Evolutionary conservation across 163 green algal genomes (phyloP), one percentile per base, ranked within the genome.

Genomic region (Chlamydomonas reinhardtii): DNA sequence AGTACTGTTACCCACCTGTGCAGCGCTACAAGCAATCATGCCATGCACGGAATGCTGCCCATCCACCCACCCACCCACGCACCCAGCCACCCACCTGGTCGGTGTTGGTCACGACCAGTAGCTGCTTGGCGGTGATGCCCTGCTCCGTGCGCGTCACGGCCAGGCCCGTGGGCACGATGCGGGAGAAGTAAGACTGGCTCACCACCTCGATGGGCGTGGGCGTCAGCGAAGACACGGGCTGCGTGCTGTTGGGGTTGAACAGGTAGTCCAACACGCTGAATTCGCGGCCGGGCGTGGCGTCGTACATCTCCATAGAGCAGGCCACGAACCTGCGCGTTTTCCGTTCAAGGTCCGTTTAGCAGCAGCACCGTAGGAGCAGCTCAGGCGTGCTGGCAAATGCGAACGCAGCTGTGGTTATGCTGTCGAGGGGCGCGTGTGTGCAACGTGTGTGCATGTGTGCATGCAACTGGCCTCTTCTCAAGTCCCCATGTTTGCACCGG

Each of bases 101-200:
- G 11, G 87, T 90, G 31, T 86, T 59, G 0, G 95, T 98, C 27
- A 91, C 91, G 29, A 99, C 39, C 22, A 99, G 92, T 54, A 99
- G 73, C 68, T 97, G 91, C 90, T 97, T 97, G 43, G 90, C 91
- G 35, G 96, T 99, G 92, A 98, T 97, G 73, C 97, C 97, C n/a
- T 91, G 84, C 25, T 81, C 69, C 17, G 96, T 98, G 43, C 83
- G 64, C 0, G 95, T 99, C 16, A 95, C 92, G 4, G 75, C 83
- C n/a, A 43, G 72, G 17, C 61, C 82, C 0, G 19, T 61, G 20
- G 71, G 82, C 20, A 77, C 52, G 61, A 75, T 17, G 20, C 61
- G 72, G 15, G 74, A 75, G 37, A 88, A 92, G 59, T 77, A 86
- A 0, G 74, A 82, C 74, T 87, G 68, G 1, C 43, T 82, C n/a